Evolutionary conservation across 495 filamentous ascomycete genomes (phyloP).

Genomic region (Penicillium pulvis): DNA sequence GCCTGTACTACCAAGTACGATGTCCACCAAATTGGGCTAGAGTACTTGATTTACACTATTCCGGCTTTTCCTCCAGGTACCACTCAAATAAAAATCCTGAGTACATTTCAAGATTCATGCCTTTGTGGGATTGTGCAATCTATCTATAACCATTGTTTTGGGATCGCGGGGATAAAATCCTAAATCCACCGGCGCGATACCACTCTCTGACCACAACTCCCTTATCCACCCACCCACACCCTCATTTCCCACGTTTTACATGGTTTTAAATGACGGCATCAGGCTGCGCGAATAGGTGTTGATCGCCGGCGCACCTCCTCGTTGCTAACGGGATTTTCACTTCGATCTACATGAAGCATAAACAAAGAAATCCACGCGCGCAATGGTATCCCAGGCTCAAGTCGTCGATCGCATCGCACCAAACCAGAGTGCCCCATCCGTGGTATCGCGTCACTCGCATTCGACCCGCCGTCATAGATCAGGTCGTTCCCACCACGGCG

Average conservation of each 20-base stretch:
- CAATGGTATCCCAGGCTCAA: conserved; percentile 78
- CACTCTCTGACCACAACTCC: background rate
- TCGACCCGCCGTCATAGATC: conserved; percentile 65
- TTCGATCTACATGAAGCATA: background rate
- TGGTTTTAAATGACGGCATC: conserved; percentile 18
- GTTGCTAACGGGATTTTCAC: background rate
- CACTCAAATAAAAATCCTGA: background rate
- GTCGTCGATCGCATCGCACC: conserved; percentile 53
- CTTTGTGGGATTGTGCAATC: conserved; percentile 1
- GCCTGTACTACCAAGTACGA: background rate
- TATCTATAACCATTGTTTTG: conserved; percentile 4
- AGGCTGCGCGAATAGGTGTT: conserved; percentile 23
- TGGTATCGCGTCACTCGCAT: conserved; percentile 59
- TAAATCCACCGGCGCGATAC: conserved; percentile 4
- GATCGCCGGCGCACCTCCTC: conserved; percentile 19
- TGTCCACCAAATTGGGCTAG: no score
- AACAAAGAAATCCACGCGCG: conserved; percentile 9
- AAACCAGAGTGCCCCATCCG: conserved; percentile 57
- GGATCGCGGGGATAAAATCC: background rate
- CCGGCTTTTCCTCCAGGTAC: background rate
- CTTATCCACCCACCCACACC: conserved; percentile 1
- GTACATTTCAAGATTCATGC: background rate
- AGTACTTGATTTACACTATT: background rate
- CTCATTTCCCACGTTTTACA: conserved; percentile 8
- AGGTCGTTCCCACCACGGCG: conserved; percentile 80